phyloP scores from a whole-genome alignment of 2,329 filamentous ascomycete species.

The Chalaropsis thielavioides region DNA sequence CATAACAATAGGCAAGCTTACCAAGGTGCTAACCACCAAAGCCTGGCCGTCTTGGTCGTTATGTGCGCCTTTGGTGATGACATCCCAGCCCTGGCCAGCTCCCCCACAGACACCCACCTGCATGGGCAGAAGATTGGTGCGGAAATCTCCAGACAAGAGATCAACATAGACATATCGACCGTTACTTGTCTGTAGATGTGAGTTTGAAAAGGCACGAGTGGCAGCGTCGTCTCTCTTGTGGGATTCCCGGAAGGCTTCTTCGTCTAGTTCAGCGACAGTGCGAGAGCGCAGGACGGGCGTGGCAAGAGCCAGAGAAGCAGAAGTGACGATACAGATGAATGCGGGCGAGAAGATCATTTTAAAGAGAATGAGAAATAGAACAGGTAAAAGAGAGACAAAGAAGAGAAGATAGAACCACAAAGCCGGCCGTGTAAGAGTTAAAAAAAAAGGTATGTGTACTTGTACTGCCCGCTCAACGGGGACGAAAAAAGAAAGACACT shows the following conservation, averaged over 20 bases:
- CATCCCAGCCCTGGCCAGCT: slow-evolving; percentile 33
- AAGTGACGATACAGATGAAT: background rate
- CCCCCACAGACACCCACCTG: slow-evolving; percentile 32
- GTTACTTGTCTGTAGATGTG: slow-evolving; percentile 32
- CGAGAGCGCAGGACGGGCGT: slow-evolving; percentile 23
- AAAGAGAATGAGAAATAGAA: background rate
- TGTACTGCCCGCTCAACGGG: slow-evolving; percentile 3
- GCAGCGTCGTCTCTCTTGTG: slow-evolving; percentile 32
- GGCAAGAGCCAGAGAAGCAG: slow-evolving; percentile 21
- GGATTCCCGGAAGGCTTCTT: slow-evolving; percentile 31
- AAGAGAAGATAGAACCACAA: background rate
- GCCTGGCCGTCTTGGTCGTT: slow-evolving; percentile 33
- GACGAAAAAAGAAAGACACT: background rate
- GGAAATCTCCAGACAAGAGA: slow-evolving; percentile 33
- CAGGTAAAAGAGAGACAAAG: background rate
- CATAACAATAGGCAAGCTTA: slow-evolving; percentile 20
- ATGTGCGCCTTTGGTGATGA: slow-evolving; percentile 37
- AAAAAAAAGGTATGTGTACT: background rate
- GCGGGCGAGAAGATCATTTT: background rate
- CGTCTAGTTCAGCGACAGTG: slow-evolving; percentile 30
- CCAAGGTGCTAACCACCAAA: slow-evolving; percentile 40
- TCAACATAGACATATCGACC: slow-evolving; percentile 35
- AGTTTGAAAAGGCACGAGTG: slow-evolving; percentile 30
- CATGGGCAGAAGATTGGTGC: slow-evolving; percentile 34
- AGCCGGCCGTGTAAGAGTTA: background rate